phyloP scores from a whole-genome alignment of 768 basidiomycete genomes.

The Gelatoporia subvermispora region DNA sequence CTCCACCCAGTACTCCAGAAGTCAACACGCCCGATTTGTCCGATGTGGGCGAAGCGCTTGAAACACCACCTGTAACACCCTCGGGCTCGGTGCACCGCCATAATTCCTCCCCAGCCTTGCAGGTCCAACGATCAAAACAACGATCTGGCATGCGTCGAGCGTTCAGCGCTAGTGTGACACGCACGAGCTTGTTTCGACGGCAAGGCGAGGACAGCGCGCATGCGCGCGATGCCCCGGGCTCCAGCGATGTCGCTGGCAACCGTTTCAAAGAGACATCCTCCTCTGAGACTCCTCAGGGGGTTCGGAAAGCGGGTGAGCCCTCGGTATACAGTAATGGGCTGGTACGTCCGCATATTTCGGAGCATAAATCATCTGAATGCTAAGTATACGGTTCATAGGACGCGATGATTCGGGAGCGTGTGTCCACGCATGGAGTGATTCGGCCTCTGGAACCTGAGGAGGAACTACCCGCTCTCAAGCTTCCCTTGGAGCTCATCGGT shows the following conservation, averaged over 20 bases:
- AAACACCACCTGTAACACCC: not conserved
- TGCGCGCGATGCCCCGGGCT: conserved; percentile 3
- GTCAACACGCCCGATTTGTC: no score
- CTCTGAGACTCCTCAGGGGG: conserved; percentile 8
- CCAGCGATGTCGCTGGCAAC: conserved; percentile 17
- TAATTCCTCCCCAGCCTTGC: not conserved
- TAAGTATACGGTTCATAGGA: conserved; percentile 23
- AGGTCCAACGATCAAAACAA: not conserved
- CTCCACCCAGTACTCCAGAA: not conserved
- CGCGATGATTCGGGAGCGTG: conserved; percentile 87
- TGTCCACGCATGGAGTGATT: conserved; percentile 78
- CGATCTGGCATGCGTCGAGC: conserved; percentile 3
- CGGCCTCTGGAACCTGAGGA: conserved; percentile 71
- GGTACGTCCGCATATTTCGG: conserved; percentile 28
- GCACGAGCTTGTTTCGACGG: conserved; percentile 9
- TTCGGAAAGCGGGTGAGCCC: conserved; percentile 55
- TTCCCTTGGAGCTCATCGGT: conserved; percentile 67
- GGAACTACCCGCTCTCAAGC: conserved; percentile 59
- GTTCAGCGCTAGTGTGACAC: conserved; percentile 8
- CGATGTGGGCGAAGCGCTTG: not conserved
- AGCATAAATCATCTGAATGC: conserved; percentile 31
- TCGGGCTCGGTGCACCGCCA: not conserved
- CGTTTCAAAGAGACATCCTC: conserved; percentile 15
- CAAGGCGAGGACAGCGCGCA: conserved; percentile 1
- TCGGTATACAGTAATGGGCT: conserved; percentile 47